Conservation (phyloP, 2,329 filamentous ascomycete genomes). For the Colletotrichum destructivum region DNA sequence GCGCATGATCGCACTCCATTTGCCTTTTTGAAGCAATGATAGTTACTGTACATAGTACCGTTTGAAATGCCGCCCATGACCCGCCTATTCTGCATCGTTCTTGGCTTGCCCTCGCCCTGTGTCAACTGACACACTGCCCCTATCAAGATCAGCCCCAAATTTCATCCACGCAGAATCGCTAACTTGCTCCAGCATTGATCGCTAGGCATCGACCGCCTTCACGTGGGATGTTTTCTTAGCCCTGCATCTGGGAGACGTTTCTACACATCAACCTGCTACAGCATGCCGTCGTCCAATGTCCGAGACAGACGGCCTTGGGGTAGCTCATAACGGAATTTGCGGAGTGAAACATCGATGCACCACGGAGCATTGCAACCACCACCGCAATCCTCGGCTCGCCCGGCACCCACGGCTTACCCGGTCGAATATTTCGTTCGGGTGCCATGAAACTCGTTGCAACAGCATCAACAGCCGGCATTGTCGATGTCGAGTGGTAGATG, state of each 20-base stretch:
- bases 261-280: not conserved
- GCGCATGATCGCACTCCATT: conserved; percentile 37
- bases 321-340: conserved; percentile 22
- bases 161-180: not conserved
- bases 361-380: conserved; percentile 20
- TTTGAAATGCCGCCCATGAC: conserved; percentile 27
- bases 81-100: conserved; percentile 22
- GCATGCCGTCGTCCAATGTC: conserved; percentile 29
- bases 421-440: conserved; percentile 15
- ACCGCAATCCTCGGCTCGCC: not conserved
- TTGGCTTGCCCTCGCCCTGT: conserved; percentile 12
- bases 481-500: not conserved
- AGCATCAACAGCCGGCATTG: conserved; percentile 3
- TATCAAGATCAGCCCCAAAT: not conserved
- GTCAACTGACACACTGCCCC: not conserved
- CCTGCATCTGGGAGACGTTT: conserved; percentile 10
- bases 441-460: not conserved
- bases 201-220: not conserved
- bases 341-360: conserved; percentile 31
- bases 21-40: conserved; percentile 6
- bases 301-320: conserved; percentile 32
- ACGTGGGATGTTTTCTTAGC: not conserved
- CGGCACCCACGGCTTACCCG: conserved; percentile 17
- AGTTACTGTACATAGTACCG: conserved; percentile 19
- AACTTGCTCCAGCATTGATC: not conserved